Base-by-base conservation (phyloP, 352 stramenopile species). In the Pythium plurisporium region DNA sequence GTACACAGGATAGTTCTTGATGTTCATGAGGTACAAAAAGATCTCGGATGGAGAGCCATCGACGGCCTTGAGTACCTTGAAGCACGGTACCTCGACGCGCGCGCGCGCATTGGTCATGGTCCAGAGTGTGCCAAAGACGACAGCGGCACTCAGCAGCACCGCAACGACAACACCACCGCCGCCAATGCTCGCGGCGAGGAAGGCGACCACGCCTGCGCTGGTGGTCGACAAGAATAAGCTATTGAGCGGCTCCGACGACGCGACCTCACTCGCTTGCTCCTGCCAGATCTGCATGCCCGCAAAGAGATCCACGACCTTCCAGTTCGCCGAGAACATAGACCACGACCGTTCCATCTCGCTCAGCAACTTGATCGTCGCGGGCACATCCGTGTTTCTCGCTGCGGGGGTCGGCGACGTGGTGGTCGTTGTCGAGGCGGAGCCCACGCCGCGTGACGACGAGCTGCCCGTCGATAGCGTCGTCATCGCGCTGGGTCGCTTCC, bases 21-120 rank as follows among this genome's bases (percentile, higher is more conserved):
- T 74, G 49, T 85, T 74, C 71, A 91, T 86, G 48, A 91, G 66
- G 50, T 87, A 87, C n/a, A 82, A 25, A 51, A 89, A 89, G 33
- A 91, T 74, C 59, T 88, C 77, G 11, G 70, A 81, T 17, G 81
- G 81, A 1, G 76, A 72, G 17, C 74, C 81, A 40, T 83, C 76
- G 40, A 91, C 67, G n/a, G 79, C 69, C 37, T 81, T 73, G 37
- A 85, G 54, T 55, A 71, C 79, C 62, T 91, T 91, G 59, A 88
- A 89, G 59, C 75, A 76, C 17, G 80, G 74, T 17, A 89, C 75
- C 3, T 73, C 64, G 27, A 60, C 62, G 26, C 69, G 70, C 11
- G 65, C 66, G 27, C 76, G 65, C 2, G 58, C 62, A 38, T 65
- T 69, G 11, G 78, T 78, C 44, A 82, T 66, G 22, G 76, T 87